Percentiles rank a stretch among this genome's conserved stretches.
phyloP scores from a whole-genome alignment of 805 yeast species.

The Schwanniomyces sp. region DNA sequence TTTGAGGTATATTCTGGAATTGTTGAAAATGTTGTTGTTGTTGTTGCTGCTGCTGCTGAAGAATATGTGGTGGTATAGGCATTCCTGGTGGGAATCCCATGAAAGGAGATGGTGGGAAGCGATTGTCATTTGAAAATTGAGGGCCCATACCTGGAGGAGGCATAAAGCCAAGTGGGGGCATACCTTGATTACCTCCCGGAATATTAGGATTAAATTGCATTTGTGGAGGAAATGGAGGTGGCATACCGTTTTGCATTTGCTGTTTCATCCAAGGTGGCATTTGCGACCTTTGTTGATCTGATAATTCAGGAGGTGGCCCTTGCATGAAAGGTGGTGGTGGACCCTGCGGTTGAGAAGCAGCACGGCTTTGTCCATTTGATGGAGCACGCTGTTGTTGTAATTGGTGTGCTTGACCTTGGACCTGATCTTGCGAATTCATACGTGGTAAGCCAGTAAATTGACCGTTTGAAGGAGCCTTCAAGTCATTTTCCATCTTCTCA shows the following conservation, averaged over 20 bases:
- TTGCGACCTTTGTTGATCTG: slow-evolving; percentile 11
- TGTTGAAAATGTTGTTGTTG: slow-evolving; percentile 5
- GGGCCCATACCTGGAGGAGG: slow-evolving; percentile 21
- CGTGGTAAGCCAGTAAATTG: background rate
- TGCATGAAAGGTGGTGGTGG: slow-evolving; percentile 7
- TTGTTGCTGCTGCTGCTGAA: slow-evolving; percentile 11
- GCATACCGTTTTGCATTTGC: slow-evolving; percentile 9
- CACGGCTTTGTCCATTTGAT: slow-evolving; percentile 14
- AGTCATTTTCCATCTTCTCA: background rate
- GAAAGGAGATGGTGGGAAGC: slow-evolving; percentile 9
- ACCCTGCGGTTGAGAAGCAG: background rate
- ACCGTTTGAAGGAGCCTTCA: background rate
- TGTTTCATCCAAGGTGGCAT: slow-evolving; percentile 29
- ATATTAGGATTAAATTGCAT: slow-evolving; percentile 8
- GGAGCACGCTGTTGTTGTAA: slow-evolving; percentile 27
- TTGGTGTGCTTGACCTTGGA: background rate
- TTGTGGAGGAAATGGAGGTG: slow-evolving; percentile 14
- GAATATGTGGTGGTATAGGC: slow-evolving; percentile 9
- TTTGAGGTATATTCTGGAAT: slow-evolving; percentile 14
- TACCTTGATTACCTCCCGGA: slow-evolving; percentile 8
- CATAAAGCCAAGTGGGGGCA: slow-evolving; percentile 7
- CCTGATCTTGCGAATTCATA: background rate
- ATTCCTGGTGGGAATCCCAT: slow-evolving; percentile 15
- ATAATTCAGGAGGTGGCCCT: slow-evolving; percentile 11
- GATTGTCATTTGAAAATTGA: slow-evolving; percentile 10